Base-by-base conservation (phyloP, 2,329 filamentous ascomycete genomes). In the Parastagonospora avenae region DNA sequence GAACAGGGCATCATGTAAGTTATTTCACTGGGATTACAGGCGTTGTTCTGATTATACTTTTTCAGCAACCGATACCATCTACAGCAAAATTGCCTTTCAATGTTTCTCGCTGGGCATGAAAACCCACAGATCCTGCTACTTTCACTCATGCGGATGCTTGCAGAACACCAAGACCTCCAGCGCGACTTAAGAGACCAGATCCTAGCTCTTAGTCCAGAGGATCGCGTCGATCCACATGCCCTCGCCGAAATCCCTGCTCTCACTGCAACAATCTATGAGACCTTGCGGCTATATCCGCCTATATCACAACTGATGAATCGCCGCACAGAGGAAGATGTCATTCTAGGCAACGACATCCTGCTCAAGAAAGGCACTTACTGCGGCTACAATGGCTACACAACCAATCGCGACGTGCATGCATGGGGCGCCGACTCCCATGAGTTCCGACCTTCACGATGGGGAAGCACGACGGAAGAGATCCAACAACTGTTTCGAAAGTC, bases 221-320 rank as follows among this genome's bases (percentile, higher is more conserved):
- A 52, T 27, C 42, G 38, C 28, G 19, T 37, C 8, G 36, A 44
- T 15, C 44, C 50, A 33, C 12, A 36, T 14, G 27, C 42, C 15
- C 42, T 46, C 12, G 42, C 33, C 28, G 42, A 46, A 29, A 38
- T 46, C 57, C 64, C 32, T 62, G 77, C 42, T 74, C 76, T 0
- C 72, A 76, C 72, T 0, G 62, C 77, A 1, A 68, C 76, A 24
- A 70, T 80, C 14, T 74, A 76, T 47, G 78, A 80, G 45, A 66
- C 69, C 24, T 70, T 80, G n/a, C 75, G 78, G 0, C 64, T 80
- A n/a, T 78, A 76, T 48, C 78, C 79, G 0, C 77, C 78, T n/a
- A 74, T 80, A 43, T 72, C 68, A 0, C 77, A 80, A 52, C 67
- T 80, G n/a, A 74, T 80, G 54, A 80, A 80, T 48, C 70, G 77